Conservation (phyloP, 441 rosid species). For the Theobroma grandiflorum region DNA sequence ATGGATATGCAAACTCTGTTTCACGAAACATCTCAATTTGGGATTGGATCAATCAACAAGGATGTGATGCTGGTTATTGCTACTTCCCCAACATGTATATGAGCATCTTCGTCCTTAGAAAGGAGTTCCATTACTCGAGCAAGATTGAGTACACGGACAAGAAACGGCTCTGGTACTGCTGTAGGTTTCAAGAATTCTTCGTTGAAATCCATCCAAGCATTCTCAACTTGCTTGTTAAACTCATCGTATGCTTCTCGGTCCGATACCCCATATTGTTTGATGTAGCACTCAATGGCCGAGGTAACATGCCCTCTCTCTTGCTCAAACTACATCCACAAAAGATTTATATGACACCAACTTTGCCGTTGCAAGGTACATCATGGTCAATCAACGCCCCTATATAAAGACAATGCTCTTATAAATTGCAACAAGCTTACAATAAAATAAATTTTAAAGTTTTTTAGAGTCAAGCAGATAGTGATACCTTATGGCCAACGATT, state of each 20-base stretch:
- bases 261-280: neutral
- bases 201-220: conserved; percentile 8
- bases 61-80: no score
- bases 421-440: no score
- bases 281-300: neutral
- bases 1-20: no score
- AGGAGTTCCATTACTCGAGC: neutral
- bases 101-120: neutral
- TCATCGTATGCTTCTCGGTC: neutral
- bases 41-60: no score
- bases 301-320: neutral
- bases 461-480: no score
- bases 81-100: neutral
- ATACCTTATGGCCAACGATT: conserved; percentile 32
- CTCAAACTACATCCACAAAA: conserved; percentile 7
- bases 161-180: neutral
- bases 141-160: neutral
- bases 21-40: no score
- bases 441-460: no score
- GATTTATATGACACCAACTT: no score
- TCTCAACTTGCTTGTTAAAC: neutral
- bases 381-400: no score
- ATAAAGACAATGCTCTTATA: no score
- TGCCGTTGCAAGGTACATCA: no score
- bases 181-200: neutral